Evolutionary conservation across 202 grass and related monocot genomes (phyloP).

Genomic region (Dendrocalamus latiflorus): DNA sequence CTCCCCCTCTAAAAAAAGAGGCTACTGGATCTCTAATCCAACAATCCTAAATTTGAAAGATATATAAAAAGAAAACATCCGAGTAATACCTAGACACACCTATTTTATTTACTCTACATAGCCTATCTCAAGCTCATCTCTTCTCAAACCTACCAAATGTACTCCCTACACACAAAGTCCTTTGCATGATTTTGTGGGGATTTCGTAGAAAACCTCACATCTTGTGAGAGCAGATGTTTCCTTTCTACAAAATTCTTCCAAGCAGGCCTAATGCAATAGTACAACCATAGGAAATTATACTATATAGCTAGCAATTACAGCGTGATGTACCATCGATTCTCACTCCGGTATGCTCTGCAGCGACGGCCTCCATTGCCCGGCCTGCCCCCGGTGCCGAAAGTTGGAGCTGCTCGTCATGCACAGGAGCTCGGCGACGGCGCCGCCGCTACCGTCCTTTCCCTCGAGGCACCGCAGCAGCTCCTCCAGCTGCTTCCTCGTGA

Average conservation of each 20-base stretch:
- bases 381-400: conserved; percentile 30
- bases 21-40: too few species aligned
- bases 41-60: too few species aligned
- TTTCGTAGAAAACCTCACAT: too few species aligned
- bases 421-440: conserved; percentile 30
- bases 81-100: too few species aligned
- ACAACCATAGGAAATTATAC: too few species aligned
- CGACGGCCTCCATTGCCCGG: conserved; percentile 54
- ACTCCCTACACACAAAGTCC: background rate
- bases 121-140: background rate
- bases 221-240: background rate
- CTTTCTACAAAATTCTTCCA: too few species aligned
- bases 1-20: too few species aligned
- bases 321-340: background rate
- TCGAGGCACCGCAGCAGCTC: conserved; percentile 54
- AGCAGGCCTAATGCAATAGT: too few species aligned
- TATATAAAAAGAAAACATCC: too few species aligned
- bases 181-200: too few species aligned
- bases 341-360: conserved; percentile 79
- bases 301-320: background rate
- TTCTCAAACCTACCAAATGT: background rate
- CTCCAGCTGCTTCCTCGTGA: conserved; percentile 74
- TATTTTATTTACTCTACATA: background rate
- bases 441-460: background rate
- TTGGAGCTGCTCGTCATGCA: conserved; percentile 36